These are phyloP conservation scores for Cordyceps militaris DNA, from an alignment of 2,329 filamentous ascomycete species.

Conservation along the genomic window DNA sequence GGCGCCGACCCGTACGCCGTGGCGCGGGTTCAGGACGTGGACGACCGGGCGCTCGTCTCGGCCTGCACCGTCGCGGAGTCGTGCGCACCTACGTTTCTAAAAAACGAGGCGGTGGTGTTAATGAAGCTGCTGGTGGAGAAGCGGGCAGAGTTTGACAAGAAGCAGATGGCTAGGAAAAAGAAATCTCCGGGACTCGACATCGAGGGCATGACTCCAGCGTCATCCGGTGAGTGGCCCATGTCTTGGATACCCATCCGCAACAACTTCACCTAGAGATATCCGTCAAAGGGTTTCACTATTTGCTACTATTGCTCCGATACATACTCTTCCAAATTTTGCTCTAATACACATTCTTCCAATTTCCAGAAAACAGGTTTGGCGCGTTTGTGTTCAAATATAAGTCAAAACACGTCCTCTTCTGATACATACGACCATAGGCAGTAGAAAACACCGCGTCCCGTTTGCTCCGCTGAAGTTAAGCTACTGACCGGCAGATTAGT, in stretches of 20 bases:
- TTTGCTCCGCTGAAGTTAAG: too few relatives aligned
- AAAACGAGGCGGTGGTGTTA: not conserved
- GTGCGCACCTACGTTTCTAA: not conserved
- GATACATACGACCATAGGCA: too few relatives aligned
- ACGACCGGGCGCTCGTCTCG: not conserved
- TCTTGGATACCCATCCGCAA: conserved; percentile 7
- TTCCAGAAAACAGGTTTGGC: too few relatives aligned
- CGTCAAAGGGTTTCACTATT: not conserved
- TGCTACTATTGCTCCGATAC: not conserved
- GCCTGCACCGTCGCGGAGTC: not conserved
- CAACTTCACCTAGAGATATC: not conserved
- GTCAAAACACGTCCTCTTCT: too few relatives aligned
- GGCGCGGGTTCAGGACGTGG: not conserved
- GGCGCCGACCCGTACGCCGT: conserved; percentile 6
- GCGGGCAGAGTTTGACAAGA: not conserved
- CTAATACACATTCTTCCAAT: too few relatives aligned
- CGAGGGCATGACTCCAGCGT: not conserved
- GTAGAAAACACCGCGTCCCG: too few relatives aligned
- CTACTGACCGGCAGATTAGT: too few relatives aligned
- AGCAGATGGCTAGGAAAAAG: not conserved
- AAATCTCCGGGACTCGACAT: not conserved
- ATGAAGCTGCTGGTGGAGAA: not conserved
- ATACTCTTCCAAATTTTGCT: too few relatives aligned
- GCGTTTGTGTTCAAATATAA: too few relatives aligned
- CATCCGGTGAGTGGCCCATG: not conserved